Evolutionary conservation across 345 rosid species (phyloP).

Genomic region (Tarenaya hassleriana): DNA sequence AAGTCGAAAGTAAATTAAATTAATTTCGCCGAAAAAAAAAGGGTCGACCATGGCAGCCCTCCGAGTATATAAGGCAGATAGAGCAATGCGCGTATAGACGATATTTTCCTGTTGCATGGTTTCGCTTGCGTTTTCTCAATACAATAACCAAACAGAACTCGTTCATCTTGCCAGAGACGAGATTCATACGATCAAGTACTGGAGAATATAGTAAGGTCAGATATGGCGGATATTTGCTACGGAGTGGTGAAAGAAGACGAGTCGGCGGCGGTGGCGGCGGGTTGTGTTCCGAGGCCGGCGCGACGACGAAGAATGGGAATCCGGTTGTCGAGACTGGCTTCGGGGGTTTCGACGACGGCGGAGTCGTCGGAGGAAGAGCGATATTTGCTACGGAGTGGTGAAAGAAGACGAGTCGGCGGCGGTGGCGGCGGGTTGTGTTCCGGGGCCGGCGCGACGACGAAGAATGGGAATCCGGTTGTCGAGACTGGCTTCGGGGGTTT

Average conservation of each 20-base stretch:
- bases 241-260: slow-evolving; percentile 44
- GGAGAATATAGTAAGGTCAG: neutral
- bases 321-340: slow-evolving; percentile 43
- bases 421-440: slow-evolving; percentile 23
- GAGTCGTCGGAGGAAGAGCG: slow-evolving; percentile 32
- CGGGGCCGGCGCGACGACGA: slow-evolving; percentile 48
- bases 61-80: no score
- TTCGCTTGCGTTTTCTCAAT: no score
- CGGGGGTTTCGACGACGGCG: slow-evolving; percentile 14
- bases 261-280: slow-evolving; percentile 38
- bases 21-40: neutral
- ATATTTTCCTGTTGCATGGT: neutral
- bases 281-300: slow-evolving; percentile 32
- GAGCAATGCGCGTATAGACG: neutral
- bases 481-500: slow-evolving; percentile 33
- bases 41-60: no score
- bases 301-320: slow-evolving; percentile 68
- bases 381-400: slow-evolving; percentile 54
- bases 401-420: no score
- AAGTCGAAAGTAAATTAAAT: slow-evolving; percentile 21
- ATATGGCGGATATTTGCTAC: slow-evolving; percentile 59
- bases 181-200: neutral
- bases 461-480: slow-evolving; percentile 59
- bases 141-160: no score
- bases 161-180: no score